Base-by-base conservation (phyloP, 352 stramenopile species). In the Globisporangium okanoganense region DNA sequence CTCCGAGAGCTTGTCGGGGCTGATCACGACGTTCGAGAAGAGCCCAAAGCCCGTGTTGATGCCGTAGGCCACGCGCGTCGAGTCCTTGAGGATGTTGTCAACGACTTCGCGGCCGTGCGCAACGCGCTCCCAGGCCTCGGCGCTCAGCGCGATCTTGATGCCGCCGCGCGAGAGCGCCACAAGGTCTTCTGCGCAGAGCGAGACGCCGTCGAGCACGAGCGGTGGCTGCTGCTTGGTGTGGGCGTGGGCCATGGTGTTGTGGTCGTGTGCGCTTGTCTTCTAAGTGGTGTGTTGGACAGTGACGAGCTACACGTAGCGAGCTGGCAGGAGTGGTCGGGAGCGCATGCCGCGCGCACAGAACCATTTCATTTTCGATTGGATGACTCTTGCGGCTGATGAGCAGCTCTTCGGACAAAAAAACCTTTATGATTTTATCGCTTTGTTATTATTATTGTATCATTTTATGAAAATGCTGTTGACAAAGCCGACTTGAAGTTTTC, bases 41-140 rank as follows among this genome's bases (percentile, higher is more conserved):
- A 95, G 76, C 1, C 89, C 89, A 61, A 97, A 97, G 67, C 87
- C 89, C 64, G 89, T 97, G 77, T 97, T 97, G 79, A 97, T 97
- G 56, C 89, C 89, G 76, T 97, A 96, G 18, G 82, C 87, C 29
- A 95, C 86, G 40, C 79, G 78, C 50, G 77, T 78, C 24, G 71
- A 80, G 66, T 90, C 84, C 64, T 88, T 78, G 49, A 96, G 74
- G 72, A 95, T 94, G 64, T 88, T 89, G 71, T 96, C 87, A 9
- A 96, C 85, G 58, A 96, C 87, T 9, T 92, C 76, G 35, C 84
- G 76, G 40, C 81, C 72, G 54, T 71, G 76, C 5, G 77, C 67
- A n/a, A 94, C 85, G 49, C 85, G 84, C 60, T 85, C 79, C 85
- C 83, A 92, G 25, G 82, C 84, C 29, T 90, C 76, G 9, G 68